Conservation (phyloP, 148 eudicot species). For the Rheum nobile region DNA sequence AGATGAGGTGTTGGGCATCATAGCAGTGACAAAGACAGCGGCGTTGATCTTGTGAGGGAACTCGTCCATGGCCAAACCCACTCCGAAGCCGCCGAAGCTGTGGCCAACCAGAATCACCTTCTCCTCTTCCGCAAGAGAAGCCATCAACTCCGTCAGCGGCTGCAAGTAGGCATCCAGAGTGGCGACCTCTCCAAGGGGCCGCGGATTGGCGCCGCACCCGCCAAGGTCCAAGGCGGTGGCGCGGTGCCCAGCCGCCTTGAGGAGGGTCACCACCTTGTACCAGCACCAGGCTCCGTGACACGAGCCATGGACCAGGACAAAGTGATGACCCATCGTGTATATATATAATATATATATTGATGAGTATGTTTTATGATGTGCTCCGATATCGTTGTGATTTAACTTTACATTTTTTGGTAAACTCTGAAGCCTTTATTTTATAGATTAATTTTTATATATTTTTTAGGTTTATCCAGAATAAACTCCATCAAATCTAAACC, state of each 20-base stretch:
- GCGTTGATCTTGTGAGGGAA: conserved; percentile 18
- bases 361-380: not conserved
- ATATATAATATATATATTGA: not conserved
- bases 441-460: no score
- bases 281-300: conserved; percentile 24
- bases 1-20: conserved; percentile 19
- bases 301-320: conserved; percentile 19
- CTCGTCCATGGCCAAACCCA: conserved; percentile 33
- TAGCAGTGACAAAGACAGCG: conserved; percentile 24
- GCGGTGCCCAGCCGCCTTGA: conserved; percentile 6
- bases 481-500: no score
- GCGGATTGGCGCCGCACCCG: conserved; percentile 3
- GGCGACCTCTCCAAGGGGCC: not conserved
- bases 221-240: conserved; percentile 20
- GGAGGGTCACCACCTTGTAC: conserved; percentile 14
- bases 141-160: conserved; percentile 22
- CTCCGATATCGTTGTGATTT: no score
- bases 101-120: conserved; percentile 35
- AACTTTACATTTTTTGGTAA: no score
- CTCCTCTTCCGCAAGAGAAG: conserved; percentile 13
- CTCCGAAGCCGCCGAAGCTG: conserved; percentile 28
- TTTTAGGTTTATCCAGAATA: no score
- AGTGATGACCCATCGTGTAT: not conserved
- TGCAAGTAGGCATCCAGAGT: conserved; percentile 12
- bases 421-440: no score